Evolutionary conservation across 1,284 basidiomycete species (phyloP), one percentile per base, ranked within the genome.

Genomic region (Ceratobasidium sp.): DNA sequence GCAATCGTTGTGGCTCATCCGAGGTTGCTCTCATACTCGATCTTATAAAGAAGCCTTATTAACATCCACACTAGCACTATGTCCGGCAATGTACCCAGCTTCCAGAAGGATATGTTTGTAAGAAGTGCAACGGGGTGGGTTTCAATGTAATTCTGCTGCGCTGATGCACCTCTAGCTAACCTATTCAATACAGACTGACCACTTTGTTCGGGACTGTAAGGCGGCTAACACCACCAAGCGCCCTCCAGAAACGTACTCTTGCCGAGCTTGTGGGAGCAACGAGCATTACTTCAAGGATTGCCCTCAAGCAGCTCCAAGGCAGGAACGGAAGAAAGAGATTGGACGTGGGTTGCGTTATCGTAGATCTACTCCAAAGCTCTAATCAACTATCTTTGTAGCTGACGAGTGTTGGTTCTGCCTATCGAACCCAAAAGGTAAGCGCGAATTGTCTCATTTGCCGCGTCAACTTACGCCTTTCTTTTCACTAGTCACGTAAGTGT

Each of bases 351-450:
- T n/a, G 10, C 12, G 68, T 26, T 81, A 52, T 12, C 81, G 80
- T 82, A 65, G 79, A 80, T 80, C 28, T 75, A 57, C 52, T 56
- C 44, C 61, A 17, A 12, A 3, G 44, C 26, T 65, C 42, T 33
- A 68, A 70, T 50, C 68, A 62, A 46, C 48, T n/a, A 70, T 66
- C 48, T 23, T 71, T 74, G n/a, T 81, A 95, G 94, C 94, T 80
- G 92, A 93, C 79, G 93, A 95, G 85, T 97, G 96, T 84, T 98
- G 96, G 96, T 98, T 98, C 87, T 98, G 96, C 84, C 83, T 98
- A 75, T 96, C 95, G 66, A 98, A 98, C 83, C 96, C 96, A 0
- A 93, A 91, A 92, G 93, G 93, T 94, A 83, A 80, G 91, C 85
- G 15, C 46, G 44, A 6, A 48, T 68, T 64, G 10, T n/a, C 44